Base-by-base conservation (phyloP, 768 basidiomycete genomes). In the Lactarius sp. region DNA sequence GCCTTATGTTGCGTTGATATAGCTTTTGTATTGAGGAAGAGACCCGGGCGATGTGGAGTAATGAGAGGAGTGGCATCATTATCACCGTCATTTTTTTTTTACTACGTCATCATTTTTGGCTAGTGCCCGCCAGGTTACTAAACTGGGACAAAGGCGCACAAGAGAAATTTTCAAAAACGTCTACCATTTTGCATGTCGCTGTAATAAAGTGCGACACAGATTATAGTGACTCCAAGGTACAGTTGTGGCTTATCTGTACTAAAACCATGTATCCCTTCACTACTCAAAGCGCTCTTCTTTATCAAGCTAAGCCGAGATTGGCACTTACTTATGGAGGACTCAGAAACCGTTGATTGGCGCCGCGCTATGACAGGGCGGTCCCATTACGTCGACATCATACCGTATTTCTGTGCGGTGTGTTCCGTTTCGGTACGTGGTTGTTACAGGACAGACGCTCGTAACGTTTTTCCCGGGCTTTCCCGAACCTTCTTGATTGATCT, bases 171-270 rank as follows among this genome's bases (percentile, higher is more conserved):
- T n/a, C n/a, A n/a, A n/a, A n/a, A n/a, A n/a, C n/a, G n/a, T n/a
- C n/a, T n/a, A n/a, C n/a, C n/a, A n/a, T n/a, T n/a, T n/a, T n/a
- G n/a, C n/a, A n/a, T n/a, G n/a, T n/a, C n/a, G n/a, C n/a, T n/a
- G n/a, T n/a, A n/a, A 34, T 39, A 27, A 27, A 27, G 52, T 54
- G 60, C 46, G 52, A 46, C 44, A 44, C 41, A 18, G 31, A 34
- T 5, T 37, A 39, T 22, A 42, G 50, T 12, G 41, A 57, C 14
- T 36, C 51, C 41, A 18, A 56, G 49, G 46, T 34, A 56, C n/a
- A 50, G 55, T 62, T 42, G 49, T 62, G 54, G 53, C 52, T 62
- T 53, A 60, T 60, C 52, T 3, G 59, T 20, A 44, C 42, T 41
- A 20, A 6, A n/a, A 33, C n/a, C 5, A n/a, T 16, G 16, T 41